Percentiles rank a stretch among this genome's conserved stretches.
phyloP scores from a whole-genome alignment of 2,329 filamentous ascomycete species.

The Diaporthe citriasiana region DNA sequence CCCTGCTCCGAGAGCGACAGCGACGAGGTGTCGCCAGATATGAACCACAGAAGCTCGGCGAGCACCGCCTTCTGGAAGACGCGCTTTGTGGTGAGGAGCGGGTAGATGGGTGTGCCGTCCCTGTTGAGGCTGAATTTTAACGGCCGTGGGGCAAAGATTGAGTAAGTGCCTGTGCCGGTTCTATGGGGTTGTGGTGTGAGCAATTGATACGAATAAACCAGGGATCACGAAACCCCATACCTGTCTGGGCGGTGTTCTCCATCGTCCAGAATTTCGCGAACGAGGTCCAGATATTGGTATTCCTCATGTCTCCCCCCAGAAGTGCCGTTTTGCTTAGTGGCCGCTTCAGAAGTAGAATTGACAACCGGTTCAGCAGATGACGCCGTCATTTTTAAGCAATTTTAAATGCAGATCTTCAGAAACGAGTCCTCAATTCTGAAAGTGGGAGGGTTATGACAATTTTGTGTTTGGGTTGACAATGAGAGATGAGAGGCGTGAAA shows the following conservation, averaged over 20 bases:
- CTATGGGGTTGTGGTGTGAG: constrained; percentile 56
- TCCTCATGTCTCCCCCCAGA: constrained; percentile 78
- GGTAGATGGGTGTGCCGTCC: constrained; percentile 76
- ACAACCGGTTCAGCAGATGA: constrained; percentile 33
- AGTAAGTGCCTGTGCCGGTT: constrained; percentile 93
- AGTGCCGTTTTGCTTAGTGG: constrained; percentile 26
- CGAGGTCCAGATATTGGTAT: constrained; percentile 91
- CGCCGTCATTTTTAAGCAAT: constrained; percentile 29
- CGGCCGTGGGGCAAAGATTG: constrained; percentile 88
- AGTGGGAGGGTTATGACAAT: background rate
- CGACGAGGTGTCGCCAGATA: constrained; percentile 86
- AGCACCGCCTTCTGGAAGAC: constrained; percentile 93
- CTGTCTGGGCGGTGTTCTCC: constrained; percentile 93
- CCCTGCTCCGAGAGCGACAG: constrained; percentile 81
- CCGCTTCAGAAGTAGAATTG: constrained; percentile 1
- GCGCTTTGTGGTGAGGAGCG: constrained; percentile 96
- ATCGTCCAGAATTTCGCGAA: constrained; percentile 83
- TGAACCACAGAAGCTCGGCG: constrained; percentile 96
- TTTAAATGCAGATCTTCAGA: background rate
- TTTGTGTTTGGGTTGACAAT: background rate
- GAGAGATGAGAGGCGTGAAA: background rate
- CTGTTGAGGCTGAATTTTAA: constrained; percentile 88
- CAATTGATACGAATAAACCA: constrained; percentile 16
- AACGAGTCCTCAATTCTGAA: background rate
- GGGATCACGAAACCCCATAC: constrained; percentile 56